phyloP scores from a whole-genome alignment of 768 basidiomycete species.

The Termitomyces sp. region DNA sequence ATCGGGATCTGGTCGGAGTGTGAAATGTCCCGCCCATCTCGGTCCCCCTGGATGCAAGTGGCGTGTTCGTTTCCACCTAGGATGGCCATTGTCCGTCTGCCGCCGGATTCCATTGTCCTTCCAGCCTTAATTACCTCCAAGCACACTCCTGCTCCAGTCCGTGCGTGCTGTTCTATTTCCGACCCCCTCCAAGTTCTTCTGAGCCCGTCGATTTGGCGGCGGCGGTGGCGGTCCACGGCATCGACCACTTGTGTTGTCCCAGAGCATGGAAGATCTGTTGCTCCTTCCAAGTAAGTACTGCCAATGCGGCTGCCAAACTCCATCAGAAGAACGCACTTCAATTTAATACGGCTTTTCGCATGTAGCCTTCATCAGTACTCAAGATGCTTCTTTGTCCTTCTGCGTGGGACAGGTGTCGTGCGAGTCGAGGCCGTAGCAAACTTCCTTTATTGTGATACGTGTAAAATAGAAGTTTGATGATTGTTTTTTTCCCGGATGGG shows the following conservation, averaged over 20 bases:
- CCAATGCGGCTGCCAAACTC: neutral
- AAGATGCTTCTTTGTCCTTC: constrained; percentile 2
- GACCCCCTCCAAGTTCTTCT: too few species aligned
- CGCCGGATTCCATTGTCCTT: too few species aligned
- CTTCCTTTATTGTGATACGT: neutral
- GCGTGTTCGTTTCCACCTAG: too few species aligned
- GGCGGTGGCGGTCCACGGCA: constrained; percentile 1
- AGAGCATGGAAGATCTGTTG: neutral
- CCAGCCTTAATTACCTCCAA: too few species aligned
- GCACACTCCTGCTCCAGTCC: too few species aligned
- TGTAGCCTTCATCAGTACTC: neutral
- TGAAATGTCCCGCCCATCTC: constrained; percentile 16
- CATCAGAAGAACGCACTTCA: neutral
- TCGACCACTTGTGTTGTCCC: neutral
- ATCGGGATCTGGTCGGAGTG: constrained; percentile 4
- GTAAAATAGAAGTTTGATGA: constrained; percentile 1
- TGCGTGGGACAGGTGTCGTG: constrained; percentile 1
- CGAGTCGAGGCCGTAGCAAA: neutral
- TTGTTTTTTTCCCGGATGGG: neutral
- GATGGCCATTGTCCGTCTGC: too few species aligned
- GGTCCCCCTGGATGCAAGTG: constrained; percentile 5
- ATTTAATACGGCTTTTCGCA: neutral
- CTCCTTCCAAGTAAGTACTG: neutral
- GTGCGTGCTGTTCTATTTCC: too few species aligned
- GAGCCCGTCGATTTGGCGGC: neutral